Evolutionary conservation across 1,284 basidiomycete species (phyloP), one percentile per base, ranked within the genome.

Genomic region (Heterobasidion occidentale): DNA sequence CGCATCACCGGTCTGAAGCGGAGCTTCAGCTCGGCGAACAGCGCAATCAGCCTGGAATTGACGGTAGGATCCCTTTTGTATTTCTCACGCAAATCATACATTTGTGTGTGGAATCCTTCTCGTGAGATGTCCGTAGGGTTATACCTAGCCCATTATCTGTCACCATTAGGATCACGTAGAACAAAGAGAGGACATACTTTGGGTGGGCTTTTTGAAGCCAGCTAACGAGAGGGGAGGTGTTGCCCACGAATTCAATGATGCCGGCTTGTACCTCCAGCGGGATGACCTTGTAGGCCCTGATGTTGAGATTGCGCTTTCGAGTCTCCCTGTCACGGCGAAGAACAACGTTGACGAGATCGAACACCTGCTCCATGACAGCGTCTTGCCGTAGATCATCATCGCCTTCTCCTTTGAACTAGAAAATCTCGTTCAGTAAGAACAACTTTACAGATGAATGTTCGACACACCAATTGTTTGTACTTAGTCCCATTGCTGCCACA

Each of bases 321-420:
- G 94, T 92, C 60, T 89, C 83, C 33, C 84, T 78, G 68, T 98
- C 93, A 11, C 77, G 77, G 9, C 67, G 65, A 7, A 99, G 79
- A 1, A 98, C 79, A 4, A 80, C 74, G 61, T 99, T 98, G 55
- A 94, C 89, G 46, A 98, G 78, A 36, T 86, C 84, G 66, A 99
- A 99, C 1, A 98, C 93, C 71, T 99, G 97, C 67, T 98, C 94
- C 95, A 99, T 98, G 50, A 99, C 93, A 0, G 96, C 95, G 68
- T 99, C 96, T 71, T 99, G 97, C 35, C 96, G 85, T 36, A 97
- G 71, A 65, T 99, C 96, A 63, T 98, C 94, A 17, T 87, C 81
- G 3, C 87, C 87, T 70, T 89, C 83, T 11, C 92, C 90, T 70
- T 99, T 99, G 76, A 95, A 97, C 92, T 98, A 61, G 3, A 27